Evolutionary conservation across 495 filamentous ascomycete species (phyloP).

Genomic region (Penicillium egyptiacum): DNA sequence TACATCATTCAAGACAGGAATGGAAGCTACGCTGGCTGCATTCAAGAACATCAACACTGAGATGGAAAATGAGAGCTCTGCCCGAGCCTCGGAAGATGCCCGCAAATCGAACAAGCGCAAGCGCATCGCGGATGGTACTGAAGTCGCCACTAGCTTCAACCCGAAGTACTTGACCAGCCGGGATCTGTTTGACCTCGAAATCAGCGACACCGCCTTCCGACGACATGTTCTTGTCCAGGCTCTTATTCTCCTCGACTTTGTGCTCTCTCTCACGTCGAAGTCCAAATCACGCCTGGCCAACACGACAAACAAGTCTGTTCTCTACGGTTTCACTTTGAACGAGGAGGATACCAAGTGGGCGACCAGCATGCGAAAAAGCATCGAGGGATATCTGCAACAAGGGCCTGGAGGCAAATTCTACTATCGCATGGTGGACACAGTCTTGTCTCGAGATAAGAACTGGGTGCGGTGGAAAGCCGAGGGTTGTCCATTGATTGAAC

Average conservation of each 20-base stretch:
- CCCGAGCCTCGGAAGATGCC: conserved; percentile 58
- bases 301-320: conserved; percentile 80
- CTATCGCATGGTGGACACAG: conserved; percentile 92
- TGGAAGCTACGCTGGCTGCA: conserved; percentile 74
- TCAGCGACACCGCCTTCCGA: conserved; percentile 90
- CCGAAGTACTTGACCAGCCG: conserved; percentile 94
- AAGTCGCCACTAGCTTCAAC: conserved; percentile 78
- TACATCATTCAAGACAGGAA: conserved; percentile 69
- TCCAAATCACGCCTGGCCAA: conserved; percentile 74
- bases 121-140: conserved; percentile 56
- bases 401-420: conserved; percentile 77
- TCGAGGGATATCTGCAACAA: conserved; percentile 76
- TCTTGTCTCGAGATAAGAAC: conserved; percentile 91
- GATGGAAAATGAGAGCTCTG: conserved; percentile 45
- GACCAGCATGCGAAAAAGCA: conserved; percentile 63
- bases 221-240: conserved; percentile 92
- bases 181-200: conserved; percentile 93
- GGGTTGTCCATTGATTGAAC: conserved; percentile 81
- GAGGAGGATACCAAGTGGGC: conserved; percentile 90
- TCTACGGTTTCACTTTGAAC: conserved; percentile 71
- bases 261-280: conserved; percentile 81
- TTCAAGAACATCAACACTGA: conserved; percentile 81
- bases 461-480: conserved; percentile 99
- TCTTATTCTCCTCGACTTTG: conserved; percentile 89
- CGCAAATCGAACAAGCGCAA: conserved; percentile 72